Conservation (phyloP, 1,284 basidiomycete genomes). For the Anthracocystis walkeri region DNA sequence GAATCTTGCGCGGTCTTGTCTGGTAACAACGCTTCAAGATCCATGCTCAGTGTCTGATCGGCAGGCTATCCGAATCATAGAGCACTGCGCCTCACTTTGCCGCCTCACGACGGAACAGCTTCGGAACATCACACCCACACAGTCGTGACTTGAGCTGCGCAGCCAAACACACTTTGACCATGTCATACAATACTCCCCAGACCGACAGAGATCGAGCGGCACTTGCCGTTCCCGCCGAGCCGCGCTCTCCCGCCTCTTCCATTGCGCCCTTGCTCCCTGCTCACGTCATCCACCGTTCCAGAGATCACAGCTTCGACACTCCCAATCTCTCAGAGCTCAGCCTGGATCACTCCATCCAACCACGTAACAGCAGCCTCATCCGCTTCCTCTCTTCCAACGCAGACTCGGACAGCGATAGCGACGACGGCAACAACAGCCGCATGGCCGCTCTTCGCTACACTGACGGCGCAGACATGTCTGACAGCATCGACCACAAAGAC, state of each 20-base stretch:
- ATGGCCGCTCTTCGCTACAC: constrained; percentile 6
- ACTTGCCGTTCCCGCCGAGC: constrained; percentile 13
- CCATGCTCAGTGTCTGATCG: constrained; percentile 2
- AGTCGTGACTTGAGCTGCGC: background rate
- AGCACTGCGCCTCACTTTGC: background rate
- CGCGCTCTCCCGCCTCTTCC: constrained; percentile 20
- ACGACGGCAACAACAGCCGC: constrained; percentile 7
- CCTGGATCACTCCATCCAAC: constrained; percentile 16
- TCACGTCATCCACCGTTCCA: constrained; percentile 11
- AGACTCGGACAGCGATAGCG: constrained; percentile 12
- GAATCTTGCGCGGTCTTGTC: background rate
- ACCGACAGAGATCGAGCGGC: constrained; percentile 3
- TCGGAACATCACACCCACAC: background rate
- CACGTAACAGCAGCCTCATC: constrained; percentile 28
- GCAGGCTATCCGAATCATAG: constrained; percentile 3
- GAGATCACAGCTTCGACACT: constrained; percentile 17
- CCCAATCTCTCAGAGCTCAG: constrained; percentile 11
- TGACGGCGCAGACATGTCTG: background rate
- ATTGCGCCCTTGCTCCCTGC: constrained; percentile 25
- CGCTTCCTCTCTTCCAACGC: constrained; percentile 5
- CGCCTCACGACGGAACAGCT: constrained; percentile 1
- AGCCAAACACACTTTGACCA: constrained; percentile 5
- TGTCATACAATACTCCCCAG: constrained; percentile 1
- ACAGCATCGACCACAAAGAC: constrained; percentile 5
- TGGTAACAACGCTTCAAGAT: background rate